Conservation (phyloP, 495 filamentous ascomycete genomes). For the Podospora pseudopauciseta region DNA sequence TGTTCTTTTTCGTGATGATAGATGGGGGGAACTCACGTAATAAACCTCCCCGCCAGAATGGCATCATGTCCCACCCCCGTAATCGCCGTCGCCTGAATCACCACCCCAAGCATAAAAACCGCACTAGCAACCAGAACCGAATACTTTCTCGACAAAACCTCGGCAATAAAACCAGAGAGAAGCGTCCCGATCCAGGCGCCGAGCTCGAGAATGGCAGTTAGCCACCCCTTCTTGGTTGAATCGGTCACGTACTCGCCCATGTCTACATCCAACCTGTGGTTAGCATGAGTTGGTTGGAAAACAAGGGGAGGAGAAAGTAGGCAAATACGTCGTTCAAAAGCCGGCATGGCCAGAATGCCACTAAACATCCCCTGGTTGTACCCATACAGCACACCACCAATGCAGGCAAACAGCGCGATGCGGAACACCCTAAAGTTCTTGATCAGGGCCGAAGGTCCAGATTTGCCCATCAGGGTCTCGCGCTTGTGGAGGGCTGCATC, state of each 20-base stretch:
- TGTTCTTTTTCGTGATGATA: not conserved
- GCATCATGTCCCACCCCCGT: slow-evolving; percentile 45
- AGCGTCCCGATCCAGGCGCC: slow-evolving; percentile 80
- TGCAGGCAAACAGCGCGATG: slow-evolving; percentile 71
- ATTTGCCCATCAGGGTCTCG: slow-evolving; percentile 59
- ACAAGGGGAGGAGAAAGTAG: not conserved
- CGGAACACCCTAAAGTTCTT: slow-evolving; percentile 69
- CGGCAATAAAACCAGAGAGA: slow-evolving; percentile 70
- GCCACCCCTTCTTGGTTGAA: slow-evolving; percentile 68
- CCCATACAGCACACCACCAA: slow-evolving; percentile 64
- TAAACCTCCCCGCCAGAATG: slow-evolving; percentile 71
- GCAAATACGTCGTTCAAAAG: slow-evolving; percentile 47
- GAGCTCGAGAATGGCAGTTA: slow-evolving; percentile 76
- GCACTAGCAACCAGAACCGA: slow-evolving; percentile 65
- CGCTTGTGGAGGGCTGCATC: slow-evolving; percentile 63
- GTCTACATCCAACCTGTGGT: slow-evolving; percentile 30
- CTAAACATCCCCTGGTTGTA: slow-evolving; percentile 83
- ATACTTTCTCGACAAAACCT: slow-evolving; percentile 69
- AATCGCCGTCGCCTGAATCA: slow-evolving; percentile 65
- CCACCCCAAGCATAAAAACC: slow-evolving; percentile 76
- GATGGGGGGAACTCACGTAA: slow-evolving; percentile 48
- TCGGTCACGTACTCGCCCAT: slow-evolving; percentile 61
- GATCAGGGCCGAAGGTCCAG: slow-evolving; percentile 60
- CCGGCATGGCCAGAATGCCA: slow-evolving; percentile 61
- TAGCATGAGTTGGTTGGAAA: too few relatives aligned